Evolutionary conservation across 768 basidiomycete species (phyloP).

Genomic region (Favolaschia claudopus): DNA sequence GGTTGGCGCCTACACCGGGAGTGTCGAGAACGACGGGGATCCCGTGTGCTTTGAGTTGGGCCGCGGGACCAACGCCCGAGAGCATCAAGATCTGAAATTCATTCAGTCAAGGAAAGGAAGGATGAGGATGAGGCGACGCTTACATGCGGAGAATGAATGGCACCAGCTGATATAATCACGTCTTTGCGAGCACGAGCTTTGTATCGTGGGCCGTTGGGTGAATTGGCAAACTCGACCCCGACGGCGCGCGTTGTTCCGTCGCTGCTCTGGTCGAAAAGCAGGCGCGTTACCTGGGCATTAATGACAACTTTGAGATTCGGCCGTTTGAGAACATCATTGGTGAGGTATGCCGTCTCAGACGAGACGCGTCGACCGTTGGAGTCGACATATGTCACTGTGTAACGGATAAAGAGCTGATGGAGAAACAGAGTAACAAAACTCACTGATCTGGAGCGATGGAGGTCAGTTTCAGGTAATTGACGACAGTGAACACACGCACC

Average conservation of each 20-base stretch:
- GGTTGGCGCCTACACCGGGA: conserved; percentile 76
- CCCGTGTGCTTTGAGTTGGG: conserved; percentile 56
- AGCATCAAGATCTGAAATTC: conserved; percentile 64
- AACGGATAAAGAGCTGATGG: not conserved
- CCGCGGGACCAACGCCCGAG: conserved; percentile 78
- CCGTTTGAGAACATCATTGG: conserved; percentile 61
- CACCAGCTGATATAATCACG: conserved; percentile 65
- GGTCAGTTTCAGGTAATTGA: too few relatives aligned
- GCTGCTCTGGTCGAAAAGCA: conserved; percentile 52
- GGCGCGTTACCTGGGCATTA: conserved; percentile 58
- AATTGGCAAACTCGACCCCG: conserved; percentile 65
- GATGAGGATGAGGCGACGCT: conserved; percentile 6
- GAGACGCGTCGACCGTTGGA: conserved; percentile 58
- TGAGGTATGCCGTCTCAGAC: conserved; percentile 69
- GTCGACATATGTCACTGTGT: conserved; percentile 71
- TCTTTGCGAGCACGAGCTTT: conserved; percentile 59
- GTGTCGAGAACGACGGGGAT: conserved; percentile 69
- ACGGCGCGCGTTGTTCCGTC: conserved; percentile 49
- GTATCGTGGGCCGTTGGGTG: conserved; percentile 41
- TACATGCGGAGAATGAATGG: conserved; percentile 70
- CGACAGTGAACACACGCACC: conserved; percentile 45
- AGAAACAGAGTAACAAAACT: conserved; percentile 19
- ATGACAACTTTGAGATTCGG: conserved; percentile 68
- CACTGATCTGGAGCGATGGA: conserved; percentile 37
- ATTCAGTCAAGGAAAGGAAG: not conserved